phyloP scores from a whole-genome alignment of 139 green algal genomes.

The Picochlorum sp. region DNA sequence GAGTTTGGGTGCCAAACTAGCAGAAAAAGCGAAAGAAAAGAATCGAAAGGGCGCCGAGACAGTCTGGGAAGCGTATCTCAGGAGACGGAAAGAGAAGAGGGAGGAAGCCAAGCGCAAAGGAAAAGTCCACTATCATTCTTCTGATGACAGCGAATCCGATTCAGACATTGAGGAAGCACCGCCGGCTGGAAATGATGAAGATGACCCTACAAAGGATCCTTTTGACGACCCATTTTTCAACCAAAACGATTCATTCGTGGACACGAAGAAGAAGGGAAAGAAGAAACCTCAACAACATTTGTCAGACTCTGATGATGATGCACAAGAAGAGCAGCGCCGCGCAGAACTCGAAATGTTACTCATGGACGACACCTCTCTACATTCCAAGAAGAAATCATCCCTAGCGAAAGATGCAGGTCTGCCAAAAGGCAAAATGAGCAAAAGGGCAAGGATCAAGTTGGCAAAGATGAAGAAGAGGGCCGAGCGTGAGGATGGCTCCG shows the following conservation, averaged over 20 bases:
- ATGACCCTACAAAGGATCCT: constrained; percentile 48
- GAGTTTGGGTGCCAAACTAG: constrained; percentile 57
- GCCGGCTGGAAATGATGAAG: constrained; percentile 6
- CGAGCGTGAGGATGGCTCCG: constrained; percentile 28
- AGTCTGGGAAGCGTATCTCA: constrained; percentile 74
- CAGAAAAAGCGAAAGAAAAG: constrained; percentile 51
- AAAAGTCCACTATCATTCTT: constrained; percentile 14
- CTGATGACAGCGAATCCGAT: constrained; percentile 29
- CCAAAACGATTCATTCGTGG: neutral
- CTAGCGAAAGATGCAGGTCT: constrained; percentile 1
- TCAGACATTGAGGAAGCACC: constrained; percentile 19
- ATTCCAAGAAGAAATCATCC: constrained; percentile 15
- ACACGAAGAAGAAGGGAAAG: neutral
- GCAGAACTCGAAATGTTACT: constrained; percentile 91
- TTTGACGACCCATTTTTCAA: constrained; percentile 84
- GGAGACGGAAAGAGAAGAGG: constrained; percentile 56
- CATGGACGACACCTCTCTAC: constrained; percentile 72
- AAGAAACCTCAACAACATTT: constrained; percentile 8
- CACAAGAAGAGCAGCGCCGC: constrained; percentile 14
- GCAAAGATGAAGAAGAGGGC: constrained; percentile 28
- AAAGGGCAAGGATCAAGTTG: constrained; percentile 30
- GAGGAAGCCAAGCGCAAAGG: constrained; percentile 39
- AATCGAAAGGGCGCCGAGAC: constrained; percentile 49
- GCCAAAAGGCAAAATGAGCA: constrained; percentile 19
- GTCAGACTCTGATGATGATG: constrained; percentile 16